Conservation (phyloP, 2,329 filamentous ascomycete species). For the Ascochyta lentis region DNA sequence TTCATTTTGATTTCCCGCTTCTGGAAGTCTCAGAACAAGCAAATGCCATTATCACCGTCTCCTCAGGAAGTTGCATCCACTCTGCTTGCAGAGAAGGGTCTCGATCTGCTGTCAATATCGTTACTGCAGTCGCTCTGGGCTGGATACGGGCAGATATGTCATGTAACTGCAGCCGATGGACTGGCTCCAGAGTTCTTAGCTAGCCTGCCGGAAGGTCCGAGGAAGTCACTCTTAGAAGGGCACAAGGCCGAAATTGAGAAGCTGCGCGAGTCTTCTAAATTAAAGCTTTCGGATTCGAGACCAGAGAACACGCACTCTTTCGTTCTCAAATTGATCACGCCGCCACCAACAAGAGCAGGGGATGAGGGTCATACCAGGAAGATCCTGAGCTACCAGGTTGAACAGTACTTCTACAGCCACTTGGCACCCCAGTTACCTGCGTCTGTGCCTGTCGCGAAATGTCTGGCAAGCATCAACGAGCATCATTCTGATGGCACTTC, state of each 20-base stretch:
- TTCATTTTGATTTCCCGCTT: background rate
- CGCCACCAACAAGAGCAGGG: conserved; percentile 50
- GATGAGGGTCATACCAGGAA: conserved; percentile 71
- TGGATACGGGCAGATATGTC: conserved; percentile 62
- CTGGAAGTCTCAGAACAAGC: background rate
- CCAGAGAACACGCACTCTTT: conserved; percentile 47
- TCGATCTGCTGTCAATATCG: conserved; percentile 33
- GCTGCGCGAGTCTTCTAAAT: conserved; percentile 1
- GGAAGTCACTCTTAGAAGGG: background rate
- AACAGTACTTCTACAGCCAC: conserved; percentile 69
- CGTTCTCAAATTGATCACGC: conserved; percentile 67
- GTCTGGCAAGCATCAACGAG: conserved; percentile 55
- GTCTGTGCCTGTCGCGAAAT: conserved; percentile 58
- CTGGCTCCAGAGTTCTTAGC: background rate
- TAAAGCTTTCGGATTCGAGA: conserved; percentile 1
- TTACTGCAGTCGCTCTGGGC: conserved; percentile 56
- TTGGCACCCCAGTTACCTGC: conserved; percentile 59
- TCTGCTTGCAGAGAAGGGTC: conserved; percentile 34
- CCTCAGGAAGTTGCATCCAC: conserved; percentile 32
- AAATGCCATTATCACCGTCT: conserved; percentile 49
- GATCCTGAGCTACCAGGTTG: conserved; percentile 70
- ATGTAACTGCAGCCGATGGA: conserved; percentile 53
- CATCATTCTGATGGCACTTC: conserved; percentile 43
- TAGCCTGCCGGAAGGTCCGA: background rate
- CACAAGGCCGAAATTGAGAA: background rate